Percentiles rank a stretch among this genome's conserved stretches.
phyloP scores from a whole-genome alignment of 345 rosid genomes.

The Linum tenue region DNA sequence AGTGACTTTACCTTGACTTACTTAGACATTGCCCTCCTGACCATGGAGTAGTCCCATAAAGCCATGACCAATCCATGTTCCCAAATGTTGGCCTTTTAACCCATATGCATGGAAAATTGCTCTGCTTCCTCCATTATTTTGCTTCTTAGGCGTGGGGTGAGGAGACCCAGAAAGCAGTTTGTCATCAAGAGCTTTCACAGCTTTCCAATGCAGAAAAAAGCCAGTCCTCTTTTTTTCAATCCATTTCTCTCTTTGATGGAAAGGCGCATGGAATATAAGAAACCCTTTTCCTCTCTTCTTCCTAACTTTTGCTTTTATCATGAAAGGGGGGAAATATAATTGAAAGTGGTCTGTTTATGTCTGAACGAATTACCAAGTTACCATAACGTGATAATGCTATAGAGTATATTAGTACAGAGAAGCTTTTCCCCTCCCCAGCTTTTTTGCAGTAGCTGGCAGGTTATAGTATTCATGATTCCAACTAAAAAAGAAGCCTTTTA shows the following conservation, averaged over 20 bases:
- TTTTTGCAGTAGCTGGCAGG: too few species aligned
- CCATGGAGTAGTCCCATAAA: constrained; percentile 13
- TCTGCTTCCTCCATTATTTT: constrained; percentile 15
- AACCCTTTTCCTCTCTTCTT: neutral
- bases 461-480: neutral
- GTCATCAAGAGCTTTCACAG: constrained; percentile 11
- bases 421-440: neutral
- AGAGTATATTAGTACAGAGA: neutral
- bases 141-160: constrained; percentile 26
- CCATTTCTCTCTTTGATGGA: neutral
- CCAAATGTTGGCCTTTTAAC: neutral
- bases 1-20: constrained; percentile 27
- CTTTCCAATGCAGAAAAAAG: constrained; percentile 27
- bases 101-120: too few species aligned
- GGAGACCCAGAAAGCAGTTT: constrained; percentile 15
- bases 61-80: constrained; percentile 16
- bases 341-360: constrained; percentile 7
- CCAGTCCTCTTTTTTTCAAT: constrained; percentile 23
- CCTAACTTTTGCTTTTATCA: constrained; percentile 31
- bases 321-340: constrained; percentile 8
- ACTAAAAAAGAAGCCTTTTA: neutral
- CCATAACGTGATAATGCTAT: neutral
- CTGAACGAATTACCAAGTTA: neutral
- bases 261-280: neutral
- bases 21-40: constrained; percentile 26